Evolutionary conservation across 179 eudicot genomes (phyloP), one percentile per base, ranked within the genome.

Genomic region (Carnegiea gigantea): DNA sequence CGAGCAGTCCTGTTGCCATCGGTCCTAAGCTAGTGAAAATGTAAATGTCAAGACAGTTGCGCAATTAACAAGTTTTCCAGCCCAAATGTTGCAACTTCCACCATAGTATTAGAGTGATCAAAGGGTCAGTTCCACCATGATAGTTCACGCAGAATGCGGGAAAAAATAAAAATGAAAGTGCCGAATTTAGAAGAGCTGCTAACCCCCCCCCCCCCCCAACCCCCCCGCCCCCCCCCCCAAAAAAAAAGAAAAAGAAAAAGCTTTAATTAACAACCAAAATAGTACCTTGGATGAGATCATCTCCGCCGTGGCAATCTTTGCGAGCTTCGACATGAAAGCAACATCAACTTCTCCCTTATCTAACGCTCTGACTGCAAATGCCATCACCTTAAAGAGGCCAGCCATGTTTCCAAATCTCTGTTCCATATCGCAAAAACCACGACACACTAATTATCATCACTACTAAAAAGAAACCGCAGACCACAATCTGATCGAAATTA

Each of bases 331-430:
- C 97, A 96, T 90, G 77, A 88, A 90, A 6, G 81, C 70, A 80
- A 97, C 84, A 84, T 96, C 98, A 18, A 86, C 93, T 17, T 90
- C 91, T 36, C 73, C 85, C 81, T 85, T 87, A 70, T 90, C 88
- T 79, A 96, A 79, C 9, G 90, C 93, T 68, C 85, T 83, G 77
- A 94, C 93, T 67, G 91, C 91, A 65, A 90, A 90, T n/a, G 98
- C 92, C 97, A 96, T 94, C 33, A 96, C 94, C 89, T 92, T 90
- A 85, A 94, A 96, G 38, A 96, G 82, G n/a, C 95, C 97, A 72
- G 98, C 97, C 86, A 94, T 92, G 76, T 96, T 96, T 33, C 93
- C 97, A 87, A 94, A 96, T 72, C 93, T 89, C 99, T 96, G 89
- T 44, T 21, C 51, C 73, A 57, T 57, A 6, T 48, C 5, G 23